These are phyloP conservation scores for Thyridium curvatum DNA, from an alignment of 2,329 filamentous ascomycete species.

Conservation along the genomic window DNA sequence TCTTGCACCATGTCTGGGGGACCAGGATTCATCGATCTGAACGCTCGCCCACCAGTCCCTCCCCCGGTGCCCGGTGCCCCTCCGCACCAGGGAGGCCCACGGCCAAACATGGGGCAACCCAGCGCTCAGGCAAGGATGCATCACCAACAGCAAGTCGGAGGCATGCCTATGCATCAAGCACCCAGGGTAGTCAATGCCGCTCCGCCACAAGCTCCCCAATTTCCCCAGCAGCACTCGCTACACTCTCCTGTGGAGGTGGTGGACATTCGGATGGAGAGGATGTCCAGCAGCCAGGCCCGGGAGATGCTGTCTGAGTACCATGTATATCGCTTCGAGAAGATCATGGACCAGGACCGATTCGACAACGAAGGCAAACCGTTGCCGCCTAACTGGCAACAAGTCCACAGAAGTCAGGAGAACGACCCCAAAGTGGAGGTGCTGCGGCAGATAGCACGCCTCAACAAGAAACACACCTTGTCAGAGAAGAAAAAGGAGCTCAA, in stretches of 20 bases:
- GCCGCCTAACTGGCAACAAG: conserved; percentile 33
- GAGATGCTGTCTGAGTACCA: conserved; percentile 31
- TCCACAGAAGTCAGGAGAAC: conserved; percentile 20
- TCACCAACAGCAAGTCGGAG: neutral
- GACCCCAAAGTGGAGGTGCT: conserved; percentile 30
- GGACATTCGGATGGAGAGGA: conserved; percentile 28
- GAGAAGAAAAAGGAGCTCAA: conserved; percentile 37
- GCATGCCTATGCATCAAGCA: neutral
- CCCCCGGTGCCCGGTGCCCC: too few relatives aligned
- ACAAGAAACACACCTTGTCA: conserved; percentile 20
- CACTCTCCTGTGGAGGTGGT: conserved; percentile 16
- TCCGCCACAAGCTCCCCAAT: conserved; percentile 1
- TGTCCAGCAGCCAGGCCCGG: conserved; percentile 30
- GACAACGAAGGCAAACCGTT: conserved; percentile 27
- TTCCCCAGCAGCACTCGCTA: conserved; percentile 2
- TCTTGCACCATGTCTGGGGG: too few relatives aligned
- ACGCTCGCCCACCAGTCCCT: too few relatives aligned
- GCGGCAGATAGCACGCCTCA: conserved; percentile 28
- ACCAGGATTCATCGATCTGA: too few relatives aligned
- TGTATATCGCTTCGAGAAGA: conserved; percentile 35
- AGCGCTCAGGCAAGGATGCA: neutral
- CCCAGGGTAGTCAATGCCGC: neutral
- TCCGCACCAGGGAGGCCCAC: neutral
- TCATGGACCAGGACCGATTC: conserved; percentile 19
- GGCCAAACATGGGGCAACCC: neutral